phyloP scores from a whole-genome alignment of 2,329 filamentous ascomycete species.

The Rhynchosporium agropyri region DNA sequence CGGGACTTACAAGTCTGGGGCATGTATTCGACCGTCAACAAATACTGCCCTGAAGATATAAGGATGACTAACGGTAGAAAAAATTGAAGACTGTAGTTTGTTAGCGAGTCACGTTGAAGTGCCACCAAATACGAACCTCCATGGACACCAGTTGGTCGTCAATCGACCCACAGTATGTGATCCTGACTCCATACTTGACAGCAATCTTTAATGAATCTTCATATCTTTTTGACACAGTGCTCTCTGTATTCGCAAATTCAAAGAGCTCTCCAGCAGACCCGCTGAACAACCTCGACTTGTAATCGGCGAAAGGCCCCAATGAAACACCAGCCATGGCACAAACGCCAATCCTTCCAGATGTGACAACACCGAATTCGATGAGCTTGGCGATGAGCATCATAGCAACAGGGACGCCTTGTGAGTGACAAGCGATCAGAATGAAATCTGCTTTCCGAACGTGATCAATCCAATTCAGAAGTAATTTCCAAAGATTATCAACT shows the following conservation, averaged over 20 bases:
- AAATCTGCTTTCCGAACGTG: conserved; percentile 86
- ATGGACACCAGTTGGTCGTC: conserved; percentile 95
- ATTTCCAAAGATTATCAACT: conserved; percentile 90
- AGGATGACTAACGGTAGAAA: conserved; percentile 82
- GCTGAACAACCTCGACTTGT: conserved; percentile 85
- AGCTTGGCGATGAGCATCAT: conserved; percentile 92
- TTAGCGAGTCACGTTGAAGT: conserved; percentile 24
- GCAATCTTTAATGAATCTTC: conserved; percentile 73
- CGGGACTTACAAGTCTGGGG: conserved; percentile 78
- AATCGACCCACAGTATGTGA: conserved; percentile 90
- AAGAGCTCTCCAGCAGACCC: conserved; percentile 93
- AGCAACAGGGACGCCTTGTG: conserved; percentile 91
- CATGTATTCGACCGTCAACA: conserved; percentile 88
- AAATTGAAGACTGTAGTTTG: conserved; percentile 71
- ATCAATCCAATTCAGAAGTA: conserved; percentile 93
- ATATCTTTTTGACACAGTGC: conserved; percentile 80
- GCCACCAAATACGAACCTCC: conserved; percentile 59
- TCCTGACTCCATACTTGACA: conserved; percentile 76
- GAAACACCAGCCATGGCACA: conserved; percentile 90
- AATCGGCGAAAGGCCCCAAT: conserved; percentile 88
- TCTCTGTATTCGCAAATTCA: conserved; percentile 84
- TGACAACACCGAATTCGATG: conserved; percentile 85
- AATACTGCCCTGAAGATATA: conserved; percentile 97
- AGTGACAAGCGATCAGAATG: conserved; percentile 90
- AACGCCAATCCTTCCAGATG: conserved; percentile 75